Percentiles rank a stretch among this genome's conserved stretches.
Conservation (phyloP, 108 stramenopile genomes). For the Skeletonema potamos region DNA sequence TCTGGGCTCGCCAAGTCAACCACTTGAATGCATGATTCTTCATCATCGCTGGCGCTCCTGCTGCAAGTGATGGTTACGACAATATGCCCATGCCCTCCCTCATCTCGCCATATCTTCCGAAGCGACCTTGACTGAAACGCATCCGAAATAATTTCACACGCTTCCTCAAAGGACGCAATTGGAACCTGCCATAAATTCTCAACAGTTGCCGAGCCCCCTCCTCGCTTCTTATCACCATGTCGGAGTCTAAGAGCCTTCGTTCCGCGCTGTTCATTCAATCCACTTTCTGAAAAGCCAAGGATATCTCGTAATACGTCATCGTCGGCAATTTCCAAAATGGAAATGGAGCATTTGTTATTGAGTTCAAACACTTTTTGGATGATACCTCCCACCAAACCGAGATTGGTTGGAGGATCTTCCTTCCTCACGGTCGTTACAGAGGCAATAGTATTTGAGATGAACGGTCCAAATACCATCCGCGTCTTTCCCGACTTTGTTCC, state of each 20-base stretch:
- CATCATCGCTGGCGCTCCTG: background rate
- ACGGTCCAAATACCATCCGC: constrained; percentile 24
- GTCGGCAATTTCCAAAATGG: constrained; percentile 56
- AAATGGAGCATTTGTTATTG: constrained; percentile 7
- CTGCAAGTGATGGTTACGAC: constrained; percentile 37
- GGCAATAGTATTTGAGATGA: constrained; percentile 8
- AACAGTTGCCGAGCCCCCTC: constrained; percentile 41
- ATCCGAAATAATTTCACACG: background rate
- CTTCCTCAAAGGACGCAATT: constrained; percentile 42
- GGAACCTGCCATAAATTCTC: constrained; percentile 52
- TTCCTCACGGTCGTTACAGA: background rate
- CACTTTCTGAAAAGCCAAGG: constrained; percentile 13
- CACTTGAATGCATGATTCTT: constrained; percentile 31
- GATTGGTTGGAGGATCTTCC: background rate
- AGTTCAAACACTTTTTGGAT: background rate
- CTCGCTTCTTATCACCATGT: constrained; percentile 29
- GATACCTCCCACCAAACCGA: constrained; percentile 22
- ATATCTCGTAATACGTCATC: constrained; percentile 58
- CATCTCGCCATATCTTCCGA: constrained; percentile 25
- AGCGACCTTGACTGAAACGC: constrained; percentile 29
- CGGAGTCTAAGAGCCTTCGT: constrained; percentile 15
- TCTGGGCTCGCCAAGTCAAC: constrained; percentile 55
- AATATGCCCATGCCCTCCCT: constrained; percentile 58
- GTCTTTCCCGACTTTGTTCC: constrained; percentile 31
- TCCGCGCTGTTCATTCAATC: constrained; percentile 23